Percentiles rank a stretch among this genome's conserved stretches.
These are phyloP conservation scores for Phytophthora ramorum DNA, from an alignment of 352 stramenopile species.

Conservation along the genomic window DNA sequence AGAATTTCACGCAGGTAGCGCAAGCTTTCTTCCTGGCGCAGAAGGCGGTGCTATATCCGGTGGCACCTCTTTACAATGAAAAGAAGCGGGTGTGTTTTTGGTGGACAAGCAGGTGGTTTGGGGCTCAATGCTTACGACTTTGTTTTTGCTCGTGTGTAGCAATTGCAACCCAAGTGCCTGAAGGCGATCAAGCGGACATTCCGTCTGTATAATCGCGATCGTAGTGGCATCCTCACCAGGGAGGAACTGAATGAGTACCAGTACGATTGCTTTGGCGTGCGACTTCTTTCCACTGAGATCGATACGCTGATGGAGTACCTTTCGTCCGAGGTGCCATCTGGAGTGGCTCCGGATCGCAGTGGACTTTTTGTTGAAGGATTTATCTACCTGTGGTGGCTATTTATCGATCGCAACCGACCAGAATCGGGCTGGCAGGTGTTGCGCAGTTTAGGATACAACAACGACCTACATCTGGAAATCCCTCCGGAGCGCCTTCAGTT, in stretches of 20 bases:
- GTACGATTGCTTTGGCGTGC: constrained; percentile 88
- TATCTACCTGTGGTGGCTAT: constrained; percentile 85
- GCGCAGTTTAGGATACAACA: constrained; percentile 83
- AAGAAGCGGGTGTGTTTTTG: constrained; percentile 68
- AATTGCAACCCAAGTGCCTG: constrained; percentile 82
- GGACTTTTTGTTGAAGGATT: constrained; percentile 84
- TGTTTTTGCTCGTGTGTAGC: constrained; percentile 29
- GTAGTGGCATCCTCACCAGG: constrained; percentile 80
- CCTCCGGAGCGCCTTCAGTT: constrained; percentile 67
- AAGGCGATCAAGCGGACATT: constrained; percentile 91
- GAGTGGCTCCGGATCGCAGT: constrained; percentile 68
- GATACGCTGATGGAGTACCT: constrained; percentile 90
- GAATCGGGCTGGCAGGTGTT: constrained; percentile 91
- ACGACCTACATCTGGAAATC: constrained; percentile 82
- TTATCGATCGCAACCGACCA: constrained; percentile 90
- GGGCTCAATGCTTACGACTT: neutral
- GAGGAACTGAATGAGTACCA: constrained; percentile 92
- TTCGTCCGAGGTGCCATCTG: constrained; percentile 63
- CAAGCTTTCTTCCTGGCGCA: constrained; percentile 90
- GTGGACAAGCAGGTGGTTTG: neutral
- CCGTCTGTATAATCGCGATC: constrained; percentile 85
- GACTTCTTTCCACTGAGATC: constrained; percentile 81
- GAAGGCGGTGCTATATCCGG: constrained; percentile 90
- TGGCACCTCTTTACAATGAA: constrained; percentile 88
- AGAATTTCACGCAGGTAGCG: constrained; percentile 89